phyloP scores from a whole-genome alignment of 805 yeast genomes.

The Teunomyces lycoperdinae region DNA sequence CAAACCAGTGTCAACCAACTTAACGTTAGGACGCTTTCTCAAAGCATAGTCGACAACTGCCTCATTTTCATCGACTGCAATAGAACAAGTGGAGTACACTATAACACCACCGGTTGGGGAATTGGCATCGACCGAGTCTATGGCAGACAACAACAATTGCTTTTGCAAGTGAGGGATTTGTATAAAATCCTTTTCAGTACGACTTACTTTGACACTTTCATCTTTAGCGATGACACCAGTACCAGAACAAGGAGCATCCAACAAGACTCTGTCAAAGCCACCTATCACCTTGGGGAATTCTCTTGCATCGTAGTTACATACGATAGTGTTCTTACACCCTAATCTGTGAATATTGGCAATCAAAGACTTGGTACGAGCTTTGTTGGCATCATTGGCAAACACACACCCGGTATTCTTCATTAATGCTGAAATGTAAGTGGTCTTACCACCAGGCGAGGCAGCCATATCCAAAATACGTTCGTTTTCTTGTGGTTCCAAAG shows the following conservation, averaged over 20 bases:
- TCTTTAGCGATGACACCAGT: slow-evolving; percentile 99
- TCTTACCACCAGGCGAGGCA: slow-evolving; percentile 99
- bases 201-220: slow-evolving; percentile 85
- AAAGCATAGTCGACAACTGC: slow-evolving; percentile 97
- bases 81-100: slow-evolving; percentile 97
- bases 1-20: slow-evolving; percentile 87
- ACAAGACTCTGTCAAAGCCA: slow-evolving; percentile 90
- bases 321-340: slow-evolving; percentile 95
- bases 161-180: slow-evolving; percentile 96
- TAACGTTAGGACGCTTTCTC: slow-evolving; percentile 93
- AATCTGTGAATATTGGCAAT: slow-evolving; percentile 97
- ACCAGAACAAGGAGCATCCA: slow-evolving; percentile 99
- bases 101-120: slow-evolving; percentile 90
- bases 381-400: slow-evolving; percentile 96
- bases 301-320: slow-evolving; percentile 96
- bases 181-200: slow-evolving; percentile 95
- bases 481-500: slow-evolving; percentile 93
- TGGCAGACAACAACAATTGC: slow-evolving; percentile 89
- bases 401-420: slow-evolving; percentile 98
- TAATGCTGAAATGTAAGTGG: slow-evolving; percentile 89
- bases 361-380: slow-evolving; percentile 91
- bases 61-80: slow-evolving; percentile 97
- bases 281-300: slow-evolving; percentile 98
- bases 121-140: slow-evolving; percentile 93
- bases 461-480: slow-evolving; percentile 98